Evolutionary conservation across 768 basidiomycete species (phyloP), one percentile per base, ranked within the genome.

Genomic region (Tricholomella constricta): DNA sequence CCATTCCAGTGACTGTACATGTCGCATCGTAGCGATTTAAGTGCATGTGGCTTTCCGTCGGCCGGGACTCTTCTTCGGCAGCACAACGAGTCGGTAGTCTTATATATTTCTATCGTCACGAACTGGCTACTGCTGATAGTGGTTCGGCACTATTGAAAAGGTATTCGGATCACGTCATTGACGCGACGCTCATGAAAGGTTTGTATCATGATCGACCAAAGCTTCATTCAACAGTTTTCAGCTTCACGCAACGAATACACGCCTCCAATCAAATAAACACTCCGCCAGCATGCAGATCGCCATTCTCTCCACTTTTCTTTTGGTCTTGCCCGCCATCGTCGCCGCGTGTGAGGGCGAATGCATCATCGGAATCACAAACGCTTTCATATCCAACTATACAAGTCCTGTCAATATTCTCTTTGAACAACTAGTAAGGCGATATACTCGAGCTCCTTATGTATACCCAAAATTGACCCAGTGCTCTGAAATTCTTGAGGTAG

Each of bases 281-380:
- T 14, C 14, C 8, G 9, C 19, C 48, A 51, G 51, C n/a, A 59
- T 68, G 65, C 60, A 43, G 54, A 41, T 57, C 47, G 36, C 45
- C 55, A 25, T 37, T 57, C 47, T 56, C 61, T 48, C 65, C 42
- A 40, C 66, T 26, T 35, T 72, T 26, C 44, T 71, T 48, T 52
- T 64, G 14, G 32, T 63, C 17, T 58, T 68, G 60, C 72, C 77
- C 40, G 62, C 68, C 61, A 62, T 72, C 36, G 76, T 80, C 52
- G 61, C 63, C 32, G 83, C 83, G 25, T 91, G 89, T 65, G 89
- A 91, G 74, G 84, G 82, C 20, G 80, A 83, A 26, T 90, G 89
- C 63, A 86, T 85, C 52, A 66, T 69, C 15, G 76, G 69, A n/a
- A 79, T 84, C 57, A 87, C 86, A 14, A 74, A 77, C 36, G 77